Conservation (phyloP, 1,139 yeast species). For the Hyphopichia wangnamkhiaoensis region DNA sequence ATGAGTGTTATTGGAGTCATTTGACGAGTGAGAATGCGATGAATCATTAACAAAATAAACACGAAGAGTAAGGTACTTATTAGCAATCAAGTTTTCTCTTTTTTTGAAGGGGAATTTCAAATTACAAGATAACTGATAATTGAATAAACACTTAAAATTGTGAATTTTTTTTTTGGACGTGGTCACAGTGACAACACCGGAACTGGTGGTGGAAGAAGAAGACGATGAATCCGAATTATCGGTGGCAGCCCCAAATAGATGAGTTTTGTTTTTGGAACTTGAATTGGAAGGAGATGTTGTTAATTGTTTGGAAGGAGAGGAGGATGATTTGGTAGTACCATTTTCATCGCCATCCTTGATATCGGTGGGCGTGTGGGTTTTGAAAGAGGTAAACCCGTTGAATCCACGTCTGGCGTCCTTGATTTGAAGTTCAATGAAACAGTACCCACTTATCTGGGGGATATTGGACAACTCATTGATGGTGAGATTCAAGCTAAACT, state of each 20-base stretch:
- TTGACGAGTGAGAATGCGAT: slow-evolving; percentile 4
- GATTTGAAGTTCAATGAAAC: slow-evolving; percentile 55
- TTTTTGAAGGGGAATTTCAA: slow-evolving; percentile 38
- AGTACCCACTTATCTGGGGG: slow-evolving; percentile 74
- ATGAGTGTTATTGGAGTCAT: slow-evolving; percentile 3
- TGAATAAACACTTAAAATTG: slow-evolving; percentile 45
- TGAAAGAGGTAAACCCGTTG: slow-evolving; percentile 8
- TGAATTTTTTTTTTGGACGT: slow-evolving; percentile 40
- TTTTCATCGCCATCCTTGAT: slow-evolving; percentile 3
- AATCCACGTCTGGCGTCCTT: slow-evolving; percentile 26
- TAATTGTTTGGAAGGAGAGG: no score
- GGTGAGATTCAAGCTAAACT: slow-evolving; percentile 58
- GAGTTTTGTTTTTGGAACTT: no score
- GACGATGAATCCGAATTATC: slow-evolving; percentile 9
- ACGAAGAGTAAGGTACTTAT: slow-evolving; percentile 35
- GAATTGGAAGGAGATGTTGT: slow-evolving; percentile 4
- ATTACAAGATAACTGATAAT: slow-evolving; percentile 40
- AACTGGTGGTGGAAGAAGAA: slow-evolving; percentile 5
- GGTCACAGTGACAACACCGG: slow-evolving; percentile 32
- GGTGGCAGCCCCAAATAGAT: slow-evolving; percentile 1
- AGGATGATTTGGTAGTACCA: background rate
- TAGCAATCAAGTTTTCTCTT: slow-evolving; percentile 38
- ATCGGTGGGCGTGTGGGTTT: slow-evolving; percentile 2
- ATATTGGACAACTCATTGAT: slow-evolving; percentile 76
- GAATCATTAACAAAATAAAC: slow-evolving; percentile 40